Conservation (phyloP, 805 yeast species). For the Ogataea sp. region DNA sequence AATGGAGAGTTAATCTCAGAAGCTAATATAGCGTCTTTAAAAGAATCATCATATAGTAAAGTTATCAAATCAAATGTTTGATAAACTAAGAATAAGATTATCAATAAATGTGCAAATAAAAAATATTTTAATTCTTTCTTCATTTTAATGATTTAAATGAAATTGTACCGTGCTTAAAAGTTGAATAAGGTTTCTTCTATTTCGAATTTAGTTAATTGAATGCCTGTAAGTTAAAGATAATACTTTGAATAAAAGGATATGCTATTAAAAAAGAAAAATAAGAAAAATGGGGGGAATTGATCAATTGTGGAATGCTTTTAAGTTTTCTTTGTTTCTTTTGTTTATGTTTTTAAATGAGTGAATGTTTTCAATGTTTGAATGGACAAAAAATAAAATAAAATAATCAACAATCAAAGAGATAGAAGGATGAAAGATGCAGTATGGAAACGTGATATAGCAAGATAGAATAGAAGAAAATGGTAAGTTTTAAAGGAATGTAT, state of each 20-base stretch:
- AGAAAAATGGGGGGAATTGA: too few species aligned
- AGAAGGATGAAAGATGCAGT: not conserved
- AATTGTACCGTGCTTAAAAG: too few species aligned
- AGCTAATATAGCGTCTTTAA: constrained; percentile 52
- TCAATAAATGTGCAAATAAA: constrained; percentile 48
- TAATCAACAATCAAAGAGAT: not conserved
- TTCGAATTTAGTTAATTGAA: too few species aligned
- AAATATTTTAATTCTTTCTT: constrained; percentile 59
- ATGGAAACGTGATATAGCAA: too few species aligned
- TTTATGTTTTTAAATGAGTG: not conserved
- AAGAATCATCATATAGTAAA: constrained; percentile 64
- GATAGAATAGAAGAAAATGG: too few species aligned
- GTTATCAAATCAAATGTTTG: constrained; percentile 66
- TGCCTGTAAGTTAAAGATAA: too few species aligned
- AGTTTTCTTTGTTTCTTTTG: not conserved
- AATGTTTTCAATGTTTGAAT: not conserved
- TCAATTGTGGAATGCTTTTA: too few species aligned
- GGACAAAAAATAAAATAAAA: not conserved
- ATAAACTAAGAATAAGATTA: constrained; percentile 48
- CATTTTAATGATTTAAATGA: constrained; percentile 36
- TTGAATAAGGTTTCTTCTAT: too few species aligned
- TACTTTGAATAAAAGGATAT: too few species aligned
- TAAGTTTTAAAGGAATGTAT: too few species aligned
- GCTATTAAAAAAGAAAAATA: too few species aligned
- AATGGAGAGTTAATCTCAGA: constrained; percentile 51